Percentiles rank a stretch among this genome's conserved stretches.
These are phyloP conservation scores for Eutypa lata DNA, from an alignment of 2,329 filamentous ascomycete genomes.

Conservation along the genomic window DNA sequence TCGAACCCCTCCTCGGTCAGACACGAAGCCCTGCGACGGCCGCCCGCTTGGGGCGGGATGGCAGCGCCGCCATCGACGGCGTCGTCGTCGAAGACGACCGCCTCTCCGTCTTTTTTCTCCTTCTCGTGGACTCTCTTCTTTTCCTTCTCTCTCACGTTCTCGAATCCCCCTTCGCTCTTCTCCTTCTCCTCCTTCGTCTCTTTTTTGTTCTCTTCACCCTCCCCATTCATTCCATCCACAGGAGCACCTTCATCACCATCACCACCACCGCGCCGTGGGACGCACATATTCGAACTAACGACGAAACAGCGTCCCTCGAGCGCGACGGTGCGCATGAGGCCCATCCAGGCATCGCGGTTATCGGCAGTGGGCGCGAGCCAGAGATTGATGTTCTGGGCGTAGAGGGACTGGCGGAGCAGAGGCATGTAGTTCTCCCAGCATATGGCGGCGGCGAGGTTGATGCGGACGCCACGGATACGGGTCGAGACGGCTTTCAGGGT, in stretches of 20 bases:
- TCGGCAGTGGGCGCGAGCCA: conserved; percentile 92
- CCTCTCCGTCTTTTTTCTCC: background rate
- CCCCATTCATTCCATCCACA: no score
- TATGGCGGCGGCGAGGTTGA: conserved; percentile 83
- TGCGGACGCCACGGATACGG: conserved; percentile 70
- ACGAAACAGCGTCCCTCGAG: conserved; percentile 84
- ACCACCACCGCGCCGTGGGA: conserved; percentile 56
- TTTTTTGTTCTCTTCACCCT: background rate
- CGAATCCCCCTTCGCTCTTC: no score
- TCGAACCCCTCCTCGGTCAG: conserved; percentile 46
- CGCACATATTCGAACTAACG: conserved; percentile 80
- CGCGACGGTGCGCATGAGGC: conserved; percentile 77
- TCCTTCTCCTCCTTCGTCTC: background rate
- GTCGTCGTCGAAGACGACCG: background rate
- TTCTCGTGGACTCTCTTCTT: background rate
- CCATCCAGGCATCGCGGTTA: conserved; percentile 75
- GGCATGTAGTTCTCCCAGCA: conserved; percentile 99
- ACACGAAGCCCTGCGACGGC: conserved; percentile 33
- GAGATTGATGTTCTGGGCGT: conserved; percentile 86
- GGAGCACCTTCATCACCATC: conserved; percentile 35
- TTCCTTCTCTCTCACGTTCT: no score
- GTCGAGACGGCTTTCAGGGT: conserved; percentile 79
- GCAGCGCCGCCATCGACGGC: no score
- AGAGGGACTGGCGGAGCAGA: conserved; percentile 76
- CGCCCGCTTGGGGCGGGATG: conserved; percentile 9